A percentile compares a stretch with the other conserved stretches of the same genome.
Conservation (phyloP, 1,284 basidiomycete species). For the Microbotryum lychnidis-dioicae region DNA sequence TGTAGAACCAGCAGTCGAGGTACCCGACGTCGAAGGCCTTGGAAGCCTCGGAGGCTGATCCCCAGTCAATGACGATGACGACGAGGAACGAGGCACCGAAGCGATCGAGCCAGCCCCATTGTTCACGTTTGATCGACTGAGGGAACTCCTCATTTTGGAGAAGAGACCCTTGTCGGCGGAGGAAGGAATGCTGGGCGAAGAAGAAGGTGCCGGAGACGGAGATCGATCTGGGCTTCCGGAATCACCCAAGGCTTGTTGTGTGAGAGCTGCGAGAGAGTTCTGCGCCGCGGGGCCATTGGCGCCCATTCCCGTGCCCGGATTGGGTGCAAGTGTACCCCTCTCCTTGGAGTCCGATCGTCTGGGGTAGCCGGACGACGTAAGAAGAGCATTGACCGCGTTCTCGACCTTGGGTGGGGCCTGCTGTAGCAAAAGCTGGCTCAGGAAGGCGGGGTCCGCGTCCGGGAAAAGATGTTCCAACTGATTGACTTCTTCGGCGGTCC, state of each 20-base stretch:
- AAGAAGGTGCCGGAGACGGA: too few species aligned
- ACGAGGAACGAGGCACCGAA: too few species aligned
- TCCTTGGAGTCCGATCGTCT: background rate
- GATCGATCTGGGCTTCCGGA: too few species aligned
- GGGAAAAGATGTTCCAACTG: conserved; percentile 39
- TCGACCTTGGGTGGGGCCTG: conserved; percentile 36
- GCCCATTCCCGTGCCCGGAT: too few species aligned
- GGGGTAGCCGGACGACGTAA: conserved; percentile 34
- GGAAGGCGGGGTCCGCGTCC: conserved; percentile 37
- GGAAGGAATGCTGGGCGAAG: too few species aligned
- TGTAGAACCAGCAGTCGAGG: background rate
- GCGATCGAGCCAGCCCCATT: background rate
- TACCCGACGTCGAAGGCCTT: conserved; percentile 1
- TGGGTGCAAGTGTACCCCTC: too few species aligned
- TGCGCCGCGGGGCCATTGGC: too few species aligned
- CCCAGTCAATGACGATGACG: too few species aligned
- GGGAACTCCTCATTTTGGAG: conserved; percentile 14
- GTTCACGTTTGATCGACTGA: conserved; percentile 2
- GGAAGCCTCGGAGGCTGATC: background rate
- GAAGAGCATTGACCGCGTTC: conserved; percentile 37
- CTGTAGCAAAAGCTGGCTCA: conserved; percentile 33
- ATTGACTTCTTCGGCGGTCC: conserved; percentile 5
- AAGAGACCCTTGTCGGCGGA: conserved; percentile 18
- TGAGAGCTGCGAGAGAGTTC: too few species aligned
- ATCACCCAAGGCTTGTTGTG: too few species aligned